These are phyloP conservation scores for Aspergillus ibericus DNA, from an alignment of 2,329 filamentous ascomycete genomes.

Conservation along the genomic window DNA sequence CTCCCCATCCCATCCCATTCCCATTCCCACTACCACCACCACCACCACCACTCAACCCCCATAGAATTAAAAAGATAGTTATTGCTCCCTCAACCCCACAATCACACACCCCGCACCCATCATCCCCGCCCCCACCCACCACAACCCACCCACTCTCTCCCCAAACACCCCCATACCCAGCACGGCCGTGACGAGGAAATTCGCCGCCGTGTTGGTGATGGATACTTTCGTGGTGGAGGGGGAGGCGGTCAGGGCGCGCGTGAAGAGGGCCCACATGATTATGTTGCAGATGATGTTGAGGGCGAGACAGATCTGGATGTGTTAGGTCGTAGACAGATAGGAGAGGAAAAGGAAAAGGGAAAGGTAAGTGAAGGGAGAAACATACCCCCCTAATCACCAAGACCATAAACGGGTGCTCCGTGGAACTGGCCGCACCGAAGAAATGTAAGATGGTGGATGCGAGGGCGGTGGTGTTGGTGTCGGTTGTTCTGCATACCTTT, in stretches of 20 bases:
- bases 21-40: background rate
- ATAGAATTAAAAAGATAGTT: background rate
- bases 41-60: background rate
- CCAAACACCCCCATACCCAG: constrained; percentile 59
- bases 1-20: background rate
- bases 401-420: constrained; percentile 45
- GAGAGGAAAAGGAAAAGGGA: background rate
- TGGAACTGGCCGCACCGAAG: constrained; percentile 28
- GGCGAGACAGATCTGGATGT: constrained; percentile 55
- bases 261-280: constrained; percentile 66
- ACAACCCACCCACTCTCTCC: constrained; percentile 56
- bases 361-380: constrained; percentile 9
- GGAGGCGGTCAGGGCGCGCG: constrained; percentile 59
- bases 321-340: background rate
- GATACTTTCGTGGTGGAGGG: constrained; percentile 63
- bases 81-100: constrained; percentile 58
- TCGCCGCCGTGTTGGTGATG: constrained; percentile 64
- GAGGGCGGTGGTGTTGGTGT: constrained; percentile 56
- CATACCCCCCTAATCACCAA: constrained; percentile 54
- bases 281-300: constrained; percentile 64
- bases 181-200: constrained; percentile 63
- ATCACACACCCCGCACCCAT: constrained; percentile 63
- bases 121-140: constrained; percentile 62
- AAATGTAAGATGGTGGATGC: constrained; percentile 48
- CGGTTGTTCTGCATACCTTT: constrained; percentile 54